Evolutionary conservation across 768 basidiomycete genomes (phyloP).

Genomic region (Rhodotorula diobovata): DNA sequence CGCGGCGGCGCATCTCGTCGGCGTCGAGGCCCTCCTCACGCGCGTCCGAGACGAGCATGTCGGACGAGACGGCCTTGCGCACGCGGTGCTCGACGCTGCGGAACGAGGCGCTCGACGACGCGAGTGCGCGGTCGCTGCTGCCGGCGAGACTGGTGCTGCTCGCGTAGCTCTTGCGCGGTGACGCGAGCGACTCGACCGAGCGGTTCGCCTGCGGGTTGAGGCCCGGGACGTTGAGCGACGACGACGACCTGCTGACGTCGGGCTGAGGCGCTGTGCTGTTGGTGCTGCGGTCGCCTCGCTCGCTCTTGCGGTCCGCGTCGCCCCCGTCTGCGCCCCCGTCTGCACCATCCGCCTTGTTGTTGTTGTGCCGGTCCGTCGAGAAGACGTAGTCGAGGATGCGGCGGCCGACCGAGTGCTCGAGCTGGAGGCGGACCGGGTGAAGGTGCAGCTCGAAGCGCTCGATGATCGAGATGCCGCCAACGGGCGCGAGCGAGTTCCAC

Average conservation of each 20-base stretch:
- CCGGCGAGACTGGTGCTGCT: background rate
- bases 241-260: background rate
- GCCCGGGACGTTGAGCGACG: background rate
- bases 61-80: constrained; percentile 24
- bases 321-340: background rate
- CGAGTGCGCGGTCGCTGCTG: background rate
- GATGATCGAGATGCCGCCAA: constrained; percentile 87
- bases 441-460: constrained; percentile 73
- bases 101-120: constrained; percentile 21
- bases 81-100: constrained; percentile 21
- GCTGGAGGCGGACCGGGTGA: constrained; percentile 78
- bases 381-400: constrained; percentile 85
- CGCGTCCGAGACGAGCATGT: constrained; percentile 4
- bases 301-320: background rate
- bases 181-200: constrained; percentile 38
- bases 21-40: constrained; percentile 44
- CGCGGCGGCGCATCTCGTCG: constrained; percentile 56
- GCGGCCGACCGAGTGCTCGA: constrained; percentile 75
- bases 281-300: too few species aligned
- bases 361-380: constrained; percentile 41
- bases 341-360: too few species aligned
- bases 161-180: background rate
- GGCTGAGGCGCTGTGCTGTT: background rate
- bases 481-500: constrained; percentile 81
- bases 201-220: constrained; percentile 37